Evolutionary conservation across 192 early-diverging fungal genomes (phyloP).

Genomic region (Entomortierella chlamydospora): DNA sequence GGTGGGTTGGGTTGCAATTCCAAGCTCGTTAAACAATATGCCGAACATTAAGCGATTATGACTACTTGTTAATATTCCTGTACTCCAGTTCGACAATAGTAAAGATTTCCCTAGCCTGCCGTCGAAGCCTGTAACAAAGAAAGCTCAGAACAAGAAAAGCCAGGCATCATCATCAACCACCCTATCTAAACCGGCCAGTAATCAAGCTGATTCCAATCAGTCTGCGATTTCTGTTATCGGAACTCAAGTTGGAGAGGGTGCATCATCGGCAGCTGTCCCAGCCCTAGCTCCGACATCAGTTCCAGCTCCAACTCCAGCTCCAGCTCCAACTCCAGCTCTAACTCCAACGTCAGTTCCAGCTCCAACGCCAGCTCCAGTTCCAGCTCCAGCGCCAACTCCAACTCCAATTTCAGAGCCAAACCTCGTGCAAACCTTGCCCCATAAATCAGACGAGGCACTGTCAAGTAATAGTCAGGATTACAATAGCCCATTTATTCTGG

Average conservation of each 20-base stretch:
- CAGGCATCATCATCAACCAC: not conserved
- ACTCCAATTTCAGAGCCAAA: too few relatives aligned
- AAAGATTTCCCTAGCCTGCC: constrained; percentile 42
- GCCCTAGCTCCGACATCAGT: not conserved
- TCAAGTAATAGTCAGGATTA: not conserved
- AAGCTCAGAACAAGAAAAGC: not conserved
- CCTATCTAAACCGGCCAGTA: not conserved
- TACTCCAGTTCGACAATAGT: constrained; percentile 26
- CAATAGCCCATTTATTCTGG: not conserved
- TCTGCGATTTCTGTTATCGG: not conserved
- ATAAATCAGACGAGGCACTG: not conserved
- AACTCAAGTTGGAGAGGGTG: not conserved
- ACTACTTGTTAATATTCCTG: not conserved
- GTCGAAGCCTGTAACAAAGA: constrained; percentile 16
- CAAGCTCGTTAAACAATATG: not conserved
- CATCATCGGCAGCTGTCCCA: not conserved
- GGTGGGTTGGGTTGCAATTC: constrained; percentile 6
- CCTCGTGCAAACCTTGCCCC: not conserved
- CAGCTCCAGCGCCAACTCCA: too few relatives aligned
- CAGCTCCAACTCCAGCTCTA: too few relatives aligned
- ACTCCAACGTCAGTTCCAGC: too few relatives aligned
- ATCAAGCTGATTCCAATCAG: constrained; percentile 2
- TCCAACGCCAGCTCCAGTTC: too few relatives aligned
- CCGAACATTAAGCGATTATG: not conserved
- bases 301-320: too few relatives aligned